These are phyloP conservation scores for Coccomyxa sp. DNA, from an alignment of 139 green algal genomes.

Conservation along the genomic window DNA sequence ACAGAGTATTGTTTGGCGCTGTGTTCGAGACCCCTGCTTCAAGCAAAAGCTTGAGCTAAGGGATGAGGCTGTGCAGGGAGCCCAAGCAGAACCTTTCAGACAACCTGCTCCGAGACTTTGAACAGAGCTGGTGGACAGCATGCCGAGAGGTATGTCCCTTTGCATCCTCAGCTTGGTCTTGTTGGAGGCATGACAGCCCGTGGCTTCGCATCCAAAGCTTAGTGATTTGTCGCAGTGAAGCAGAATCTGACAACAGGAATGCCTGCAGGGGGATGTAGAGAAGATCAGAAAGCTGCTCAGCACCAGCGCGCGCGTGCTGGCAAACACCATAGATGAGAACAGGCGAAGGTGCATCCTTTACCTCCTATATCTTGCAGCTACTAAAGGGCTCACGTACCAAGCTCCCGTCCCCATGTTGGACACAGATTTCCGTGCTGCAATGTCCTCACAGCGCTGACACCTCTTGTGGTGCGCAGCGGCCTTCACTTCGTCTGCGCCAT, in stretches of 20 bases:
- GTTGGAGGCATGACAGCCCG: neutral
- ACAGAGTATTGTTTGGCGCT: too few relatives aligned
- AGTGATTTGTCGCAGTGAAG: neutral
- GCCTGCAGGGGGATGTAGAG: slow-evolving; percentile 58
- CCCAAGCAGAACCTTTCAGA: slow-evolving; percentile 65
- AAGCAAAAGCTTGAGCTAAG: too few relatives aligned
- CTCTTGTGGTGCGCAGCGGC: slow-evolving; percentile 32
- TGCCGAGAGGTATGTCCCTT: slow-evolving; percentile 52
- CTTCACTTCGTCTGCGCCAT: slow-evolving; percentile 80
- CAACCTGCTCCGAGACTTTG: slow-evolving; percentile 80
- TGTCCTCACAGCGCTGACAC: too few relatives aligned
- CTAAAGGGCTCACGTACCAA: too few relatives aligned
- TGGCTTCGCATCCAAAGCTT: neutral
- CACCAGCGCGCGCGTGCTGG: slow-evolving; percentile 49
- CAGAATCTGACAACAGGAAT: neutral
- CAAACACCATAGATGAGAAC: slow-evolving; percentile 65
- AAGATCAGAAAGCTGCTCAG: slow-evolving; percentile 55
- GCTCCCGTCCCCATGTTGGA: too few relatives aligned
- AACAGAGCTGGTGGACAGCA: slow-evolving; percentile 79
- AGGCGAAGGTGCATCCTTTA: slow-evolving; percentile 44
- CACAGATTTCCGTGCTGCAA: too few relatives aligned
- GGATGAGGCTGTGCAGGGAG: slow-evolving; percentile 49
- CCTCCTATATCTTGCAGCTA: neutral
- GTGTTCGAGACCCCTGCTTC: too few relatives aligned
- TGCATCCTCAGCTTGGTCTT: neutral